Evolutionary conservation across 179 eudicot genomes (phyloP).

Genomic region (Beta corolliflora): DNA sequence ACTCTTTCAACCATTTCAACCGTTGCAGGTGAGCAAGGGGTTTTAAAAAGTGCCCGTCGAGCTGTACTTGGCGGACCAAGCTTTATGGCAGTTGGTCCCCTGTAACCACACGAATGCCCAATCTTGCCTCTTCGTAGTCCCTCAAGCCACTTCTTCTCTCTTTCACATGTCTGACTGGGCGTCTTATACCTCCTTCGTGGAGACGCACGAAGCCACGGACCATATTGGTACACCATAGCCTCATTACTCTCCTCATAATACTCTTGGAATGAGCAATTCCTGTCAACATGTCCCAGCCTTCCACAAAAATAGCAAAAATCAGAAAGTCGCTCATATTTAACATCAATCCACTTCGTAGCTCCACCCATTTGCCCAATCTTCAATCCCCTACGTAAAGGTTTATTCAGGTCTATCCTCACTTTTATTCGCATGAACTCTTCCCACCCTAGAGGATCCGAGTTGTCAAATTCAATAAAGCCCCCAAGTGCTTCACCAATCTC

Average conservation of each 20-base stretch:
- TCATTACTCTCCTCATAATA: not conserved
- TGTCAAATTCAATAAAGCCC: not conserved
- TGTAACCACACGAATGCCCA: too few relatives aligned
- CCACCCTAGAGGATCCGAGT: not conserved
- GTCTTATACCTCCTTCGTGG: not conserved
- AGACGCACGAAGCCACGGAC: not conserved
- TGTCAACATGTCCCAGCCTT: not conserved
- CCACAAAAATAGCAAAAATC: not conserved
- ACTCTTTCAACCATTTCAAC: too few relatives aligned
- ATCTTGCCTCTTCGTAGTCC: accelerated
- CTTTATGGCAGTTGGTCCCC: not conserved
- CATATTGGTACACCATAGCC: not conserved
- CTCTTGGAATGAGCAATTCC: not conserved
- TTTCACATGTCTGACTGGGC: too few relatives aligned
- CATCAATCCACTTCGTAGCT: not conserved
- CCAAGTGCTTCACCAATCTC: not conserved
- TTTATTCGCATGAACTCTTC: not conserved
- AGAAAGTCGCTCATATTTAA: not conserved
- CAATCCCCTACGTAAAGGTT: not conserved
- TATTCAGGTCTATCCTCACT: not conserved
- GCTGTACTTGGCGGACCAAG: not conserved
- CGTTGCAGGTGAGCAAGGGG: too few relatives aligned
- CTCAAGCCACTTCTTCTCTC: not conserved
- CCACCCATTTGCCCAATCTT: not conserved
- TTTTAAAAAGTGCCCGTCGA: not conserved